Base-by-base conservation (phyloP, 176 grass and related monocot species). In the Saccharum officinarum region DNA sequence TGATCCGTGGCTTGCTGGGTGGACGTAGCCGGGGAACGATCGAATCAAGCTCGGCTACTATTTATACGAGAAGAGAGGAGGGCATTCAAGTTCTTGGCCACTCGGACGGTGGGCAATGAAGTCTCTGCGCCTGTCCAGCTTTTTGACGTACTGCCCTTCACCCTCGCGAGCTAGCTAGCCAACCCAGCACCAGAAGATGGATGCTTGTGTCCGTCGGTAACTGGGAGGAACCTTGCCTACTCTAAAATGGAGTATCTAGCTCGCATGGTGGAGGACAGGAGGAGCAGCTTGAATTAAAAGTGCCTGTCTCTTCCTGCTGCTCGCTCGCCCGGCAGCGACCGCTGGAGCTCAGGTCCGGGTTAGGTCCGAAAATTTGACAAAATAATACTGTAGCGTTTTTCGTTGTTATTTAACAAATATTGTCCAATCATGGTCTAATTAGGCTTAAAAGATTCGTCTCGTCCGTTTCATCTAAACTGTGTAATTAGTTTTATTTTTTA, bases 21-120 rank as follows among this genome's bases (percentile, higher is more conserved):
- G 70, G 34, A 62, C 23, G 9, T 80, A 65, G 84, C 55, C 16
- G 68, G 40, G 76, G 31, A 7, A 30, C 40, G 67, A 86, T 31
- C 15, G 42, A 47, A 80, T 41, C 30, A 44, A 47, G 41, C 69
- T 81, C 65, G 61, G 71, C 59, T 1, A 28, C 63, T 76, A 71
- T 70, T 81, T 85, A 86, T 77, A 82, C 22, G 76, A 14, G 64
- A 13, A 18, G 42, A 18, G 45, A 50, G 37, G 44, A 50, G 68
- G 39, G 25, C 79, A 82, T 90, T 82, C 79, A 82, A 78, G 72
- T 31, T 77, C 23, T 62, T 80, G 40, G 38, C 47, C 59, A 54
- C 80, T 72, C 26, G 66, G 73, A 64, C 78, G 83, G 88, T 90
- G 83, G 79, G 54, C 8, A 86, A 82, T 82, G 71, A 89, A 86